phyloP scores from a whole-genome alignment of 345 rosid species.

The Salix udensis region DNA sequence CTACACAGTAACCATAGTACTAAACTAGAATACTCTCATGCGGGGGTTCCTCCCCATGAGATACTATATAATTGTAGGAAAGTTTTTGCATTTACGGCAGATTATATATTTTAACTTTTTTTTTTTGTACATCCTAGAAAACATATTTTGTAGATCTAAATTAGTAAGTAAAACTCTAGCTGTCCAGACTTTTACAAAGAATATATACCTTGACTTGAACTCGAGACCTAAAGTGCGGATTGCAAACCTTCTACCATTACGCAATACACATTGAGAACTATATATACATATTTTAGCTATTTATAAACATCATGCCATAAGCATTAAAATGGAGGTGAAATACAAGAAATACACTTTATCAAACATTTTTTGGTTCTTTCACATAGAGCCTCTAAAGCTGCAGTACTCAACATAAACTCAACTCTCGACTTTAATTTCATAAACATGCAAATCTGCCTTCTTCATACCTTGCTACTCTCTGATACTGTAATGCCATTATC shows the following conservation, averaged over 20 bases:
- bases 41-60: not conserved
- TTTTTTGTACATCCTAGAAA: too few species aligned
- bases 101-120: not conserved
- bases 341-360: not conserved
- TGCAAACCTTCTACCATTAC: too few species aligned
- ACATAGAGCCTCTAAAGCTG: not conserved
- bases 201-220: accelerated
- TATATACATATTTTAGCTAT: too few species aligned
- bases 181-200: too few species aligned
- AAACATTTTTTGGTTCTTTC: not conserved
- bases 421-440: not conserved
- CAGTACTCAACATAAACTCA: not conserved
- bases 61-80: not conserved
- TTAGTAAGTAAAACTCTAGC: accelerated
- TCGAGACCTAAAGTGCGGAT: too few species aligned
- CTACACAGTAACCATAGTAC: not conserved
- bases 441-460: not conserved
- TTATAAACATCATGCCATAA: not conserved
- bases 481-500: conserved; percentile 9
- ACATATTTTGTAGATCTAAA: too few species aligned
- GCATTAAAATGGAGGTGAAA: not conserved
- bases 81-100: not conserved
- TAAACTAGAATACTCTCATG: not conserved
- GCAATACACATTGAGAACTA: too few species aligned
- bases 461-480: conserved; percentile 3